Conservation (phyloP, 2,329 filamentous ascomycete species). For the Colletotrichum musicola region DNA sequence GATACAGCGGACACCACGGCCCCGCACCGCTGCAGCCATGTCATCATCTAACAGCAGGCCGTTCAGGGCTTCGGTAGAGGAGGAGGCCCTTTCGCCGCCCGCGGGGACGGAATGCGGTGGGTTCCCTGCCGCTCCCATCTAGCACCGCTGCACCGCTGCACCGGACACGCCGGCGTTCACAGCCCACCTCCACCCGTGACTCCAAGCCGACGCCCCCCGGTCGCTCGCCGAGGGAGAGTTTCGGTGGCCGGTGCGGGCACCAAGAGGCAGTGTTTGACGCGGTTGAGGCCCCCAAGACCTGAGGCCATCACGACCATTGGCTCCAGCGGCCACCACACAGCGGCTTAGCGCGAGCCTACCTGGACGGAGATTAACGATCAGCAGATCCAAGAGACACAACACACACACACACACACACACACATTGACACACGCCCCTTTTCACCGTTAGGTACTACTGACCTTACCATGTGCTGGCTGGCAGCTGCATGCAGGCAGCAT, state of each 20-base stretch:
- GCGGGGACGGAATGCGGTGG: conserved; percentile 11
- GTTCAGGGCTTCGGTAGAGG: conserved; percentile 3
- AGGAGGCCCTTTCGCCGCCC: not conserved
- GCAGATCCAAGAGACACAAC: conserved; percentile 30
- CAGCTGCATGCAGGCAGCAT: not conserved
- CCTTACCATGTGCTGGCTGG: too few species aligned
- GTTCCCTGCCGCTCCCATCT: conserved; percentile 8
- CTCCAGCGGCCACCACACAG: conserved; percentile 12
- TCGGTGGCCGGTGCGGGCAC: conserved; percentile 2
- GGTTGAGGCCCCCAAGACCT: conserved; percentile 23
- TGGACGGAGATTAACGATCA: conserved; percentile 27
- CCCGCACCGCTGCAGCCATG: conserved; percentile 36
- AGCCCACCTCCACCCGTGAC: conserved; percentile 17
- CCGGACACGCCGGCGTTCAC: conserved; percentile 36
- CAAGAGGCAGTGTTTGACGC: conserved; percentile 24
- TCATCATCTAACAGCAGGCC: conserved; percentile 31
- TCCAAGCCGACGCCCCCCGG: conserved; percentile 3
- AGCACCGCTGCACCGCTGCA: conserved; percentile 13
- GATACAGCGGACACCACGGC: conserved; percentile 18
- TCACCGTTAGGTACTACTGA: not conserved
- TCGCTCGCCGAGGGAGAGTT: not conserved
- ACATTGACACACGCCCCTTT: conserved; percentile 1
- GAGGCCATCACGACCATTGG: conserved; percentile 35
- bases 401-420: too few species aligned
- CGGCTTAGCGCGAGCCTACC: conserved; percentile 26